These are phyloP conservation scores for Immersiella caudata DNA, from an alignment of 495 filamentous ascomycete species.

Conservation along the genomic window DNA sequence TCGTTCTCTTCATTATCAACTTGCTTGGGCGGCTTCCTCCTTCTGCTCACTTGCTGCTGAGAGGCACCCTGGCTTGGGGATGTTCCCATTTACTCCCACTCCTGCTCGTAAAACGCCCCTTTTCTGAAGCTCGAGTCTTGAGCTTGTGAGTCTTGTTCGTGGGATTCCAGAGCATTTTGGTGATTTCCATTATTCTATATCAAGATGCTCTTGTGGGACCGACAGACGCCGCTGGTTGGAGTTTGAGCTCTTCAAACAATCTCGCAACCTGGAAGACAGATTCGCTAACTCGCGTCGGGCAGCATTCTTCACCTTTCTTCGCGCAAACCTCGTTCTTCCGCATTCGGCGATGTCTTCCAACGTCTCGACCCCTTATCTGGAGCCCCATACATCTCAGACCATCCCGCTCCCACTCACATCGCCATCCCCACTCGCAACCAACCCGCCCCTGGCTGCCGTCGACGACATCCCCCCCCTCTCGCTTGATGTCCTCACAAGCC, in stretches of 20 bases:
- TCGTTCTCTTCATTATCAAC: slow-evolving; percentile 19
- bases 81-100: too few species aligned
- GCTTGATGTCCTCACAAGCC: slow-evolving; percentile 37
- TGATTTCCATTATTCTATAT: too few species aligned
- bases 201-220: too few species aligned
- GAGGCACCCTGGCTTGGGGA: too few species aligned
- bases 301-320: slow-evolving; percentile 61
- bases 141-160: too few species aligned
- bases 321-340: slow-evolving; percentile 58
- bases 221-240: too few species aligned
- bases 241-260: not conserved
- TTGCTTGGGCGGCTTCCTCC: slow-evolving; percentile 13
- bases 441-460: slow-evolving; percentile 25
- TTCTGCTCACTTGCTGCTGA: not conserved
- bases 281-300: slow-evolving; percentile 15
- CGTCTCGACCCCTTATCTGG: slow-evolving; percentile 45
- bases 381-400: slow-evolving; percentile 36
- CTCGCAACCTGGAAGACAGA: not conserved
- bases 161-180: too few species aligned
- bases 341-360: slow-evolving; percentile 48
- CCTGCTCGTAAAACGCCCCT: too few species aligned
- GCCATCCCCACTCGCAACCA: slow-evolving; percentile 35
- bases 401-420: slow-evolving; percentile 35
- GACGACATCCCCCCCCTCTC: slow-evolving; percentile 46
- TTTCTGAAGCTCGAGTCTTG: too few species aligned